Conservation (phyloP, 306 rosid species). For the Echinosophora koreensis region DNA sequence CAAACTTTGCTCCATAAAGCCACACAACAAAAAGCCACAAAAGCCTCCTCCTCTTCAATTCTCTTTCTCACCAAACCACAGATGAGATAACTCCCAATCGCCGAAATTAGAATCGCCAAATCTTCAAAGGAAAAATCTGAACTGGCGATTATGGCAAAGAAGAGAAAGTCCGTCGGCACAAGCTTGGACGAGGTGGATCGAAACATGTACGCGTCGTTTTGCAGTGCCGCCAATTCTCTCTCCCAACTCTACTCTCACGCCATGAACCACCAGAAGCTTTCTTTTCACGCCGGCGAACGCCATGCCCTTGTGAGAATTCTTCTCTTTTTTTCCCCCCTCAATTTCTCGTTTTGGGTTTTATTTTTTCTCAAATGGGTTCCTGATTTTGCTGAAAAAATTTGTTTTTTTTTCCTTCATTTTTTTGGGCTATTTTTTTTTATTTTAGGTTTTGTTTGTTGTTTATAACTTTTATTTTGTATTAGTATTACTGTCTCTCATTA, state of each 20-base stretch:
- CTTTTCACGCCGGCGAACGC: slow-evolving; percentile 68
- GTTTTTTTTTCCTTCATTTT: not conserved
- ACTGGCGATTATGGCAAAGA: slow-evolving; percentile 52
- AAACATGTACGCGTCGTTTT: slow-evolving; percentile 60
- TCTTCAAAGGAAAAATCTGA: not conserved
- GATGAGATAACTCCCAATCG: too few relatives aligned
- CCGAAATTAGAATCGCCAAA: not conserved
- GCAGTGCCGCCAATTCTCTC: slow-evolving; percentile 62
- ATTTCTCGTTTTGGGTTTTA: too few relatives aligned
- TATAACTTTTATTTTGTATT: not conserved
- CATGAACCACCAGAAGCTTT: slow-evolving; percentile 60
- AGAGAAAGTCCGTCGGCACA: slow-evolving; percentile 62
- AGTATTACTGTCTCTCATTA: not conserved
- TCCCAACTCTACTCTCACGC: slow-evolving; percentile 63
- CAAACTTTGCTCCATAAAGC: not conserved
- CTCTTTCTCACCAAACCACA: not conserved
- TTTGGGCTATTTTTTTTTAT: not conserved
- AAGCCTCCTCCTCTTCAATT: not conserved
- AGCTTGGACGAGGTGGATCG: slow-evolving; percentile 68
- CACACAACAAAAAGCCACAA: not conserved
- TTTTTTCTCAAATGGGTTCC: not conserved
- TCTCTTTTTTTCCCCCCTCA: not conserved
- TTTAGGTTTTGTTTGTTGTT: not conserved
- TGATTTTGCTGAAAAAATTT: not conserved
- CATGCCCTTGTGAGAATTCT: slow-evolving; percentile 53